Conservation (phyloP, 106 monocot genomes). For the Dioscorea dumetorum region DNA sequence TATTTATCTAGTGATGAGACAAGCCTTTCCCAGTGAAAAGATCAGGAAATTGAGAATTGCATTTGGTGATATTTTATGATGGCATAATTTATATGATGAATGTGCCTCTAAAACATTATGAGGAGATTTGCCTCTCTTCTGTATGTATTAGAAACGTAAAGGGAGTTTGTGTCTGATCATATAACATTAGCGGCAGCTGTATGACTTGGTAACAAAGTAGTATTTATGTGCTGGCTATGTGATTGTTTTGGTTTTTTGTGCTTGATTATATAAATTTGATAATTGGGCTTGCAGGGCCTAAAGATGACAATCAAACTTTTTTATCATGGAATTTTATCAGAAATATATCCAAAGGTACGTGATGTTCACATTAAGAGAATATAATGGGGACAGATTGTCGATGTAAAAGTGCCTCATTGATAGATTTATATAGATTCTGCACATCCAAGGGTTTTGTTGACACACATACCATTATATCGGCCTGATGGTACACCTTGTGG, state of each 20-base stretch:
- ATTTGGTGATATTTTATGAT: too few relatives aligned
- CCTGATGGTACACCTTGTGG: conserved; percentile 84
- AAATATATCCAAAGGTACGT: conserved; percentile 57
- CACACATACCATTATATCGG: conserved; percentile 90
- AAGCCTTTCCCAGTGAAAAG: too few relatives aligned
- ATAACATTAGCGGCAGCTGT: too few relatives aligned
- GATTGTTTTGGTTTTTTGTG: not conserved
- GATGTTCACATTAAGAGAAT: not conserved
- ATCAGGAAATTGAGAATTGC: too few relatives aligned
- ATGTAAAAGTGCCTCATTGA: not conserved
- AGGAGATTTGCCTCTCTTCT: too few relatives aligned
- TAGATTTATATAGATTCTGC: conserved; percentile 18
- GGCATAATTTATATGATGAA: too few relatives aligned
- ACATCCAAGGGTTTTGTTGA: conserved; percentile 72
- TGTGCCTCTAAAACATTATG: too few relatives aligned
- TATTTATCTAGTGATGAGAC: too few relatives aligned
- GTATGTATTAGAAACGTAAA: too few relatives aligned
- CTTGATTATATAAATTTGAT: not conserved
- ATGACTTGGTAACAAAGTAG: too few relatives aligned
- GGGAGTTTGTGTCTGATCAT: too few relatives aligned
- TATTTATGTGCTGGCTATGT: too few relatives aligned
- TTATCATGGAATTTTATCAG: conserved; percentile 79
- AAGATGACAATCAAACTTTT: conserved; percentile 41
- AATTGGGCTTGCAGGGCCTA: conserved; percentile 48
- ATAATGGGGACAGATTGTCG: conserved; percentile 1